Conservation (phyloP, 2,329 filamentous ascomycete species). For the Claviceps fusiformis region DNA sequence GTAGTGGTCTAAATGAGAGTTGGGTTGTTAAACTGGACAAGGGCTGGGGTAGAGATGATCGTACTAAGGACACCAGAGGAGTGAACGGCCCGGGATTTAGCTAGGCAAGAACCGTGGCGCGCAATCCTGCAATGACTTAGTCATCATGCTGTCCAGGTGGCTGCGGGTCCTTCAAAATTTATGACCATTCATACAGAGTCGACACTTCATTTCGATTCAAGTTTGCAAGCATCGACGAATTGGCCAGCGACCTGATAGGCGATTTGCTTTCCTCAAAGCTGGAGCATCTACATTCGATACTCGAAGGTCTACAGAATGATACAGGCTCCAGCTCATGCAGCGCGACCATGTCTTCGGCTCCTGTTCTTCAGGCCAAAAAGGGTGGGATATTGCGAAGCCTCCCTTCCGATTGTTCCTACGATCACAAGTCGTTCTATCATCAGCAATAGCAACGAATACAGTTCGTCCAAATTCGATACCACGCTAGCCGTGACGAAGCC, state of each 20-base stretch:
- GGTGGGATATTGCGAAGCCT: background rate
- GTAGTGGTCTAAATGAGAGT: background rate
- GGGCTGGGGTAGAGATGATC: background rate
- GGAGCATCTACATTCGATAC: background rate
- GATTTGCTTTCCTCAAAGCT: background rate
- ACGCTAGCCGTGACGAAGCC: constrained; percentile 57
- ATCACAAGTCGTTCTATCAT: background rate
- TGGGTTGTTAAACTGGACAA: background rate
- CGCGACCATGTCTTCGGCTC: constrained; percentile 11
- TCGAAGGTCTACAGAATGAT: constrained; percentile 10
- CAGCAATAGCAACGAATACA: background rate
- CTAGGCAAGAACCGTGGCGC: constrained; percentile 13
- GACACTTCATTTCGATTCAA: background rate
- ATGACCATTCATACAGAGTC: background rate
- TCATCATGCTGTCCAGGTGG: background rate
- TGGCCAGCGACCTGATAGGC: background rate
- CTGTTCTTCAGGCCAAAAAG: constrained; percentile 3
- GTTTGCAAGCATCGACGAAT: background rate
- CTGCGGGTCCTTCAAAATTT: background rate
- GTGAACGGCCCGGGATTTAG: background rate
- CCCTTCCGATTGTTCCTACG: constrained; percentile 14
- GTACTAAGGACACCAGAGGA: background rate
- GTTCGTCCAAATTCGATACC: constrained; percentile 30
- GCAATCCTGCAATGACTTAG: constrained; percentile 1
- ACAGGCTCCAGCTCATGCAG: constrained; percentile 7